Conservation (phyloP, 139 green algal species). For the Asterochloris sp. region DNA sequence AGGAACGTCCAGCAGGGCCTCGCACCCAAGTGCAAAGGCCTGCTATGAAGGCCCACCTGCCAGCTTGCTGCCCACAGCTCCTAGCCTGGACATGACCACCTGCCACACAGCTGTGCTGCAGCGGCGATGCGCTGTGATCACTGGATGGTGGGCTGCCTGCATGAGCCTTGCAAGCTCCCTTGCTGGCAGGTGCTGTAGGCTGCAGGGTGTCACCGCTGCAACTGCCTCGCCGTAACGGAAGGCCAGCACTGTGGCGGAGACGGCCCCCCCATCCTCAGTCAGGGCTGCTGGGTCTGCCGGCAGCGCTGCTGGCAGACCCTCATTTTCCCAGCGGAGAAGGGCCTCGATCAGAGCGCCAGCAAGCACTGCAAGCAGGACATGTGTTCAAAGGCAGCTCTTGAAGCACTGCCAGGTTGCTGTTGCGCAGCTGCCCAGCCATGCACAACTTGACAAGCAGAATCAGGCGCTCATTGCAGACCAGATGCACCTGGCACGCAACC, state of each 20-base stretch:
- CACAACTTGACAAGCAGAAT: no score
- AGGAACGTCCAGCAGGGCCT: not conserved
- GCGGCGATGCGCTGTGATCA: conserved; percentile 18
- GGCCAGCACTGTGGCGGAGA: not conserved
- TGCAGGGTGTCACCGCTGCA: not conserved
- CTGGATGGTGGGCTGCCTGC: conserved; percentile 66
- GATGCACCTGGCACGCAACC: not conserved
- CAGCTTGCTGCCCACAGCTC: not conserved
- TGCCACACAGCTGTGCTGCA: not conserved
- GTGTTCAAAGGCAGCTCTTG: not conserved
- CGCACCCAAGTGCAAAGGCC: not conserved
- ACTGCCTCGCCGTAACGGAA: not conserved
- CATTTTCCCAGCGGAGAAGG: not conserved
- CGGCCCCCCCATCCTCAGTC: not conserved
- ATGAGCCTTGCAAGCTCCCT: conserved; percentile 39
- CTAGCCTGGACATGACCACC: not conserved
- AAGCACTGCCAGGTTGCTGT: not conserved
- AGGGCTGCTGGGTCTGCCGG: conserved; percentile 1
- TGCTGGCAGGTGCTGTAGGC: not conserved
- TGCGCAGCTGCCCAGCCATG: no score
- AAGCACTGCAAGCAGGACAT: not conserved
- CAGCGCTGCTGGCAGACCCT: not conserved
- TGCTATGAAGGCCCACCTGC: not conserved
- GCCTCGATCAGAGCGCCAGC: not conserved
- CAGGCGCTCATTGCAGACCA: not conserved